phyloP scores from a whole-genome alignment of 164 flowering plant genomes.

The Saururus chinensis region DNA sequence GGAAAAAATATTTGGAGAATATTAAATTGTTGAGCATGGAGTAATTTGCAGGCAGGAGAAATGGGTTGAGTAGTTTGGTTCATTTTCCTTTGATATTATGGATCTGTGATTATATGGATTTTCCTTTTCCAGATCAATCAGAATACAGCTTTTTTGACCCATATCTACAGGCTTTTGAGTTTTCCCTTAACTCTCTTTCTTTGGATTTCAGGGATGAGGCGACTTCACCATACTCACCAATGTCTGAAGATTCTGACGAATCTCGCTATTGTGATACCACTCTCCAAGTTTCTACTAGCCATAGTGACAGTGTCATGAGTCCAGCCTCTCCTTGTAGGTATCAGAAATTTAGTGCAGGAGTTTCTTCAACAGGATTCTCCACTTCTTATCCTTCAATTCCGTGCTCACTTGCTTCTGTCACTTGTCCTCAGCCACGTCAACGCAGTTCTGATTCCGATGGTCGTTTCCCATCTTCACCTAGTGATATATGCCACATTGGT shows the following conservation, averaged over 20 bases:
- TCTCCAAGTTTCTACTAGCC: slow-evolving; percentile 28
- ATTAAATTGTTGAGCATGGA: no score
- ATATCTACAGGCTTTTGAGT: background rate
- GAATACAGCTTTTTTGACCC: background rate
- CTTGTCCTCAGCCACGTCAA: slow-evolving; percentile 56
- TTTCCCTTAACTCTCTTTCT: background rate
- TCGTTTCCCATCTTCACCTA: slow-evolving; percentile 92
- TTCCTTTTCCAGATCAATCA: background rate
- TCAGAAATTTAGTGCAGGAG: slow-evolving; percentile 31
- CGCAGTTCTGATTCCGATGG: slow-evolving; percentile 85
- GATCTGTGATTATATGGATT: no score
- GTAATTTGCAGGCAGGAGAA: no score
- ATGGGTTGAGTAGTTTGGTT: no score
- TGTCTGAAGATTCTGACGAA: slow-evolving; percentile 94
- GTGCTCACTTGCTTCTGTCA: slow-evolving; percentile 11
- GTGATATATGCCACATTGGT: slow-evolving; percentile 96
- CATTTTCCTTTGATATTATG: no score
- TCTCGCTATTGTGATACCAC: slow-evolving; percentile 49
- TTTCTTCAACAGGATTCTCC: slow-evolving; percentile 22
- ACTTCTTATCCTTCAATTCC: slow-evolving; percentile 25
- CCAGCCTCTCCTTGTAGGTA: slow-evolving; percentile 85
- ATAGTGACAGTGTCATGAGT: slow-evolving; percentile 49
- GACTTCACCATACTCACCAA: slow-evolving; percentile 72
- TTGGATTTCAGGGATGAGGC: slow-evolving; percentile 57
- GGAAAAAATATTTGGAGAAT: no score